Base-by-base conservation (phyloP, 768 basidiomycete genomes). In the Boletus subparvulus region DNA sequence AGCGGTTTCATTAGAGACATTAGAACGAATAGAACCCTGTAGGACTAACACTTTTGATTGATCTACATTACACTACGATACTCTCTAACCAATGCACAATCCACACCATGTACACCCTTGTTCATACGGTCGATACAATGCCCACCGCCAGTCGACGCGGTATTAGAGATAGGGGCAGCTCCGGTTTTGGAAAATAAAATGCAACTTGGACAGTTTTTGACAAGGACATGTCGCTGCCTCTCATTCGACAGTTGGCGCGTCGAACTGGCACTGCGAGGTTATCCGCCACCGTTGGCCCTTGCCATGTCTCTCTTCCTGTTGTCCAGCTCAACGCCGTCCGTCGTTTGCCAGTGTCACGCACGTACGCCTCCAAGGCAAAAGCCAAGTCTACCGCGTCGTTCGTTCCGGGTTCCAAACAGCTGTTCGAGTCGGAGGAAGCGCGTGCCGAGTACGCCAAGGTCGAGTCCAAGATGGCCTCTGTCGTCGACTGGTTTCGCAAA, bases 401-500 rank as follows among this genome's bases (percentile, higher is more conserved):
- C 55, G 72, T 88, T 37, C 90, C 90, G 0, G 83, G 84, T 35
- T 92, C 90, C 4, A 76, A 87, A 65, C 81, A 81, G 41, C 80
- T 77, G 32, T 80, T 90, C 30, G 77, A 77, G 4, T 78, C 83
- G 60, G 77, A 78, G 47, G 75, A 77, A 3, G 76, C 85, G 8
- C 79, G 76, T 37, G 74, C 77, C 12, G 88, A 90, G 65, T 88
- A 88, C 61, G 69, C 75, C 35, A 87, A 83, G 62, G 73, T 83
- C 0, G 86, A 87, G 59, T 69, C 76, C 8, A 81, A 81, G 58
- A 93, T 94, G 89, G 66, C 73, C 35, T 68, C 76, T 3, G 76
- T 80, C 4, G 78, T 88, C n/a, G 88, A 89, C 21, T 86, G 85
- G 83, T 88, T 83, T 77, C 78, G 84, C 53, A 89, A 88, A 59